A percentile compares a stretch with the other conserved stretches of the same genome.
These are phyloP conservation scores for Eucalyptus grandis DNA, from an alignment of 345 rosid genomes.

Conservation along the genomic window DNA sequence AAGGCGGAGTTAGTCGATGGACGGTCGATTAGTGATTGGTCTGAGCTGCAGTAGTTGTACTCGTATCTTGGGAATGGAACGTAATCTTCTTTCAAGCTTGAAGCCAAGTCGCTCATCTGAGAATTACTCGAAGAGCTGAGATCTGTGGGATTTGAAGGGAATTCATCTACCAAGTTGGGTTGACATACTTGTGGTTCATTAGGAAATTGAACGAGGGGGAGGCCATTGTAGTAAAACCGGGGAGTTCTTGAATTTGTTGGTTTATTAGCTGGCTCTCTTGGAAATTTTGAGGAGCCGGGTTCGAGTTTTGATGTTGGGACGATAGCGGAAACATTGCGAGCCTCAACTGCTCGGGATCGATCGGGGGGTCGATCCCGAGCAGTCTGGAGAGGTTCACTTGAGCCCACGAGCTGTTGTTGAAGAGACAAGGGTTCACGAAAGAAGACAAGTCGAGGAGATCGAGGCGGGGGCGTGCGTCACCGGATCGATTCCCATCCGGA, in stretches of 20 bases:
- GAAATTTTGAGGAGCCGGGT: conserved; percentile 2
- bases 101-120: background rate
- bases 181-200: background rate
- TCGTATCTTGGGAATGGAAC: background rate
- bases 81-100: conserved; percentile 12
- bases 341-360: conserved; percentile 26
- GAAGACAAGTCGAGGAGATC: conserved; percentile 68
- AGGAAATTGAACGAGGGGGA: background rate
- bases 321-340: conserved; percentile 27
- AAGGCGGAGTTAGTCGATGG: conserved; percentile 13
- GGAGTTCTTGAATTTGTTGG: background rate
- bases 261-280: conserved; percentile 15
- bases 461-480: conserved; percentile 64
- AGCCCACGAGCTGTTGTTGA: background rate
- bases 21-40: background rate
- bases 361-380: conserved; percentile 12
- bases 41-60: background rate
- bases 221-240: background rate
- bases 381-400: conserved; percentile 35
- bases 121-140: background rate
- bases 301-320: conserved; percentile 9
- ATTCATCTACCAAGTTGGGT: background rate
- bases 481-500: conserved; percentile 85
- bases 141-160: background rate
- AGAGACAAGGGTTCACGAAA: conserved; percentile 30